Evolutionary conservation across 1,284 basidiomycete species (phyloP).

Genomic region (Heterobasidion occidentale): DNA sequence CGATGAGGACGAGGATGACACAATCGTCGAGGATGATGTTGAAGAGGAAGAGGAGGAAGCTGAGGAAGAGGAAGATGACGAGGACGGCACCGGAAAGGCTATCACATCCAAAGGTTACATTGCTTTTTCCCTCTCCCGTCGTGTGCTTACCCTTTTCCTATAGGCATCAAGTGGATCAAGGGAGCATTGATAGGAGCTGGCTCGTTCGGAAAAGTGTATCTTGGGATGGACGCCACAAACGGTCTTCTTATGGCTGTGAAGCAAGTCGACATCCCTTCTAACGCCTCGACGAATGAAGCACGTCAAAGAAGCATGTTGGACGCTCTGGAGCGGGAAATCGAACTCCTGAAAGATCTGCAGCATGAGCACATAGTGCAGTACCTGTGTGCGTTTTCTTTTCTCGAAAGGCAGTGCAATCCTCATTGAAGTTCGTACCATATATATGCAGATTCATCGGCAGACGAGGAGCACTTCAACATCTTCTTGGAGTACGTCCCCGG

Average conservation of each 20-base stretch:
- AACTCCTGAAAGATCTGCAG: slow-evolving; percentile 89
- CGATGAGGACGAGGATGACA: slow-evolving; percentile 36
- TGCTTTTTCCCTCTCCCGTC: slow-evolving; percentile 20
- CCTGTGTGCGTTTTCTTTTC: slow-evolving; percentile 54
- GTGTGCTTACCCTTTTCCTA: not conserved
- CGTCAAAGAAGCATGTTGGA: slow-evolving; percentile 93
- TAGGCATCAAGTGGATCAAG: slow-evolving; percentile 90
- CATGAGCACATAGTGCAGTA: slow-evolving; percentile 99
- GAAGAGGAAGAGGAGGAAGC: slow-evolving; percentile 49
- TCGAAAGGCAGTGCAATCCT: not conserved
- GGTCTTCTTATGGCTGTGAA: slow-evolving; percentile 99
- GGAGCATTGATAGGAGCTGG: slow-evolving; percentile 97
- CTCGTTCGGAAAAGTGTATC: slow-evolving; percentile 91
- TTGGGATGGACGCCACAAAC: slow-evolving; percentile 94
- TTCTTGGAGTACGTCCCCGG: slow-evolving; percentile 99
- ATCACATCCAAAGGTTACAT: slow-evolving; percentile 62
- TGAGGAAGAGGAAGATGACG: slow-evolving; percentile 25
- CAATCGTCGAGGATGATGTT: slow-evolving; percentile 30
- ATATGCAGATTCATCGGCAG: slow-evolving; percentile 23
- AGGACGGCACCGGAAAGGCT: slow-evolving; percentile 42
- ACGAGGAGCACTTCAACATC: slow-evolving; percentile 90
- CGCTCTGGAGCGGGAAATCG: slow-evolving; percentile 94
- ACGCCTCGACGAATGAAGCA: slow-evolving; percentile 84
- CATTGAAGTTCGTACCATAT: not conserved
- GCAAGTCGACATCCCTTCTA: slow-evolving; percentile 92